phyloP scores from a whole-genome alignment of 495 filamentous ascomycete species.

The Trichoderma asperelloides region DNA sequence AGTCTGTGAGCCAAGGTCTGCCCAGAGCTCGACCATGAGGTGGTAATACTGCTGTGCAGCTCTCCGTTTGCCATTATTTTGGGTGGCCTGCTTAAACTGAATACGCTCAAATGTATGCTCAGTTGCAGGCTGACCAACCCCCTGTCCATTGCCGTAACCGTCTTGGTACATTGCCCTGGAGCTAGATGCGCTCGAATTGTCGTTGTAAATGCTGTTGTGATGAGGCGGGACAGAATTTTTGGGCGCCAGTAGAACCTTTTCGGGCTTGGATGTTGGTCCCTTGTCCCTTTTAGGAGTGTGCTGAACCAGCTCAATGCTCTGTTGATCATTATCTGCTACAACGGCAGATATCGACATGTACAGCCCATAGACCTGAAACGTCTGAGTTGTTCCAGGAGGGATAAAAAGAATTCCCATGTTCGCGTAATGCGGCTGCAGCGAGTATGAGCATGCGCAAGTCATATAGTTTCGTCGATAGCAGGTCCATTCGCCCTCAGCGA shows the following conservation, averaged over 20 bases:
- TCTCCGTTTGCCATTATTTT: slow-evolving; percentile 89
- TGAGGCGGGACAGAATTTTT: slow-evolving; percentile 45
- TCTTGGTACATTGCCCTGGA: slow-evolving; percentile 14
- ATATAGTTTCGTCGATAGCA: slow-evolving; percentile 97
- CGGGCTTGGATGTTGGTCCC: slow-evolving; percentile 72
- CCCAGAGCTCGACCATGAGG: slow-evolving; percentile 80
- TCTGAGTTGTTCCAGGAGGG: slow-evolving; percentile 24
- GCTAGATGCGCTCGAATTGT: slow-evolving; percentile 17
- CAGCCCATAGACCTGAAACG: slow-evolving; percentile 53
- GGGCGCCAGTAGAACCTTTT: slow-evolving; percentile 59
- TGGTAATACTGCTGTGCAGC: slow-evolving; percentile 94
- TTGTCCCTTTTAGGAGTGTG: slow-evolving; percentile 95
- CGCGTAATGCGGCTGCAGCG: slow-evolving; percentile 44
- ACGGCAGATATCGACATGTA: slow-evolving; percentile 84
- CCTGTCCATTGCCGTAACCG: slow-evolving; percentile 17
- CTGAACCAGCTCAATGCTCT: slow-evolving; percentile 80
- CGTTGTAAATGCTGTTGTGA: slow-evolving; percentile 15
- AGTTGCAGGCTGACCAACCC: slow-evolving; percentile 32
- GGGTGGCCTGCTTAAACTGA: slow-evolving; percentile 92
- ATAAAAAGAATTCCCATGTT: slow-evolving; percentile 31
- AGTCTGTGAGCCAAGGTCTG: slow-evolving; percentile 50
- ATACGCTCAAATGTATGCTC: slow-evolving; percentile 83
- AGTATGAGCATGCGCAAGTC: slow-evolving; percentile 74
- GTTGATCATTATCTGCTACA: slow-evolving; percentile 67
- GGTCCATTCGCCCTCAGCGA: slow-evolving; percentile 81